Evolutionary conservation across 2,329 filamentous ascomycete genomes (phyloP), one percentile per base, ranked within the genome.

Genomic region (Fusarium tuaranense): DNA sequence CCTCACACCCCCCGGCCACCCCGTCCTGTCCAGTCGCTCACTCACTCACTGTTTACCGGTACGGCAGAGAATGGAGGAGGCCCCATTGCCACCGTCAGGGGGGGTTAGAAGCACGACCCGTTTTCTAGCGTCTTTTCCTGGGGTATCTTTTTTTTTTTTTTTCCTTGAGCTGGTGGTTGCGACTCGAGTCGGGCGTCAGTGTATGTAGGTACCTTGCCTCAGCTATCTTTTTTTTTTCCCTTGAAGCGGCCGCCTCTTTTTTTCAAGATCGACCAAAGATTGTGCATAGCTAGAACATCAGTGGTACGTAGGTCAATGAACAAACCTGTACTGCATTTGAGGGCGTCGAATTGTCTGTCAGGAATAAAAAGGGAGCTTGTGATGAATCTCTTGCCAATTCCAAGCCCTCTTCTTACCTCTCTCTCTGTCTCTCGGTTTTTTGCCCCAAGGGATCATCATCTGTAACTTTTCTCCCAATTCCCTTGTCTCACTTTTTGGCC

Each of bases 121-220:
- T 77, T 77, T 73, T 74, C 70, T 78, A 78, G 71, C 75, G 74
- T 36, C 32, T 58, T 67, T 72, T 74, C 60, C 73, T 73, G 68
- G 73, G 75, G 67, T 70, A 69, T 58, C 51, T n/a, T 68, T 69
- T 65, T 67, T 69, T 65, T 67, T 55, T 34, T 39, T n/a, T n/a
- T n/a, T n/a, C n/a, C 53, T 44, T 55, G 30, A 16, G 20, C 20
- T 32, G 53, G 61, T 72, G 41, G n/a, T 44, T 60, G 39, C 41
- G 64, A 53, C 20, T 70, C 34, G 34, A 53, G 34, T 64, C 18
- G 36, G 32, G 30, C 38, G 22, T 18, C n/a, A 14, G 57, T 64
- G 55, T 46, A 51, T 13, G 41, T 44, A 30, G 46, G 46, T 18
- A 27, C 22, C 25, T 25, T 51, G 20, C 22, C 36, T 27, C 20